Percentiles rank a stretch among this genome's conserved stretches.
These are phyloP conservation scores for Hemisphaericaspora xylofermentans DNA, from an alignment of 1,139 yeast species.

Conservation along the genomic window DNA sequence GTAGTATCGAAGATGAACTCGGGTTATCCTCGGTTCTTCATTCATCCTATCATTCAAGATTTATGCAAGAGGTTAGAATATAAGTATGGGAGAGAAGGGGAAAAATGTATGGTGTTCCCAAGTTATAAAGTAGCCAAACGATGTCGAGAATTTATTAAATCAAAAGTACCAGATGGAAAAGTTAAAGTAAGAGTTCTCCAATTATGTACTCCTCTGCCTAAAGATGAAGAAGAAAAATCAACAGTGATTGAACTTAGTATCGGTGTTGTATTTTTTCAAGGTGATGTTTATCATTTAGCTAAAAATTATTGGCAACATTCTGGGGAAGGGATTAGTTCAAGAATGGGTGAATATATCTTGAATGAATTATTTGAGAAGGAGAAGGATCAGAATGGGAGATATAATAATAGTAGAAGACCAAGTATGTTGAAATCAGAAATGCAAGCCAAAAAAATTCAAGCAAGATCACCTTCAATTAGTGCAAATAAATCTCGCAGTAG, in stretches of 20 bases:
- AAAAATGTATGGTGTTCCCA: conserved; percentile 72
- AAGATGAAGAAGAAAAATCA: conserved; percentile 55
- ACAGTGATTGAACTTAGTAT: conserved; percentile 64
- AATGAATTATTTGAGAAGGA: conserved; percentile 52
- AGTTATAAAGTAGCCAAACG: conserved; percentile 76
- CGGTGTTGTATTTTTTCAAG: conserved; percentile 75
- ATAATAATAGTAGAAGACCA: conserved; percentile 9
- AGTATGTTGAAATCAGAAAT: conserved; percentile 31
- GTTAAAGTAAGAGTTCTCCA: conserved; percentile 66
- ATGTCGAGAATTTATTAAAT: conserved; percentile 73
- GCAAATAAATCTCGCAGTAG: conserved; percentile 23
- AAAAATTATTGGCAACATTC: conserved; percentile 95
- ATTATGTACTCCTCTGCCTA: conserved; percentile 71
- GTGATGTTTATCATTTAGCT: conserved; percentile 55
- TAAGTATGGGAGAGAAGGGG: conserved; percentile 78
- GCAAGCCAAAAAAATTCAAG: conserved; percentile 40
- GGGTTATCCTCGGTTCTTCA: conserved; percentile 88
- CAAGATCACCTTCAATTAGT: conserved; percentile 33
- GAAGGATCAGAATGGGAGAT: not conserved
- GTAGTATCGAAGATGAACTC: conserved; percentile 77
- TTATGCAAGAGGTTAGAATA: conserved; percentile 49
- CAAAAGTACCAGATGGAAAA: conserved; percentile 25
- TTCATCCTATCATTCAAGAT: conserved; percentile 70
- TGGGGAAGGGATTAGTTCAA: conserved; percentile 90
- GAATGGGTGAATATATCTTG: conserved; percentile 82